Evolutionary conservation across 495 filamentous ascomycete species (phyloP).

Genomic region (Penicillium malachiteum): DNA sequence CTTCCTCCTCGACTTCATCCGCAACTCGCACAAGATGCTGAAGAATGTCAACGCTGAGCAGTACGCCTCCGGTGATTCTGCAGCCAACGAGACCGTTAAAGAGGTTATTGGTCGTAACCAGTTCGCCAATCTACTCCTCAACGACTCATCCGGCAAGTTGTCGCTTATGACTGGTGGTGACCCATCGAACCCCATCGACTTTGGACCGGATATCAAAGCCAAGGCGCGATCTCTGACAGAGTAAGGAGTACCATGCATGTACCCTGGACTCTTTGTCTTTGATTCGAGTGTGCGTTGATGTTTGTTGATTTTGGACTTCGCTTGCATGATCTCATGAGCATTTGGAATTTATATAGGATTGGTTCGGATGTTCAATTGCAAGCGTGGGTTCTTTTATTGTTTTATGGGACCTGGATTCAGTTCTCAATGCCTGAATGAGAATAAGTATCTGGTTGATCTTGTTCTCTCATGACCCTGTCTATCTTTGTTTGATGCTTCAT

Average conservation of each 20-base stretch:
- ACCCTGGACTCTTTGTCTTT: neutral
- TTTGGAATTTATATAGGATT: neutral
- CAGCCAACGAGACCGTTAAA: conserved; percentile 8
- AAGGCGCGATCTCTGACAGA: conserved; percentile 18
- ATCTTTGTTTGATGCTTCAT: neutral
- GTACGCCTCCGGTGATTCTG: conserved; percentile 22
- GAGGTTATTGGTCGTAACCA: conserved; percentile 33
- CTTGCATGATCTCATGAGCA: neutral
- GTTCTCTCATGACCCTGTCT: too few relatives aligned
- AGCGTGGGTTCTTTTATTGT: neutral
- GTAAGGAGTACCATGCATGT: neutral
- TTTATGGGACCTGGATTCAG: neutral
- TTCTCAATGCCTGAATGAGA: neutral
- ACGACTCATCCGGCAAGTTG: conserved; percentile 29
- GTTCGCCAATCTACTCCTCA: conserved; percentile 28
- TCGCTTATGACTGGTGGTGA: conserved; percentile 22
- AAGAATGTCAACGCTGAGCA: conserved; percentile 26
- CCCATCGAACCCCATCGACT: conserved; percentile 24
- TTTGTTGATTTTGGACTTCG: neutral
- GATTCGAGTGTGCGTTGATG: neutral
- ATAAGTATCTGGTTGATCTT: neutral
- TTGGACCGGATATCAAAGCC: conserved; percentile 27
- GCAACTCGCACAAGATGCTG: conserved; percentile 29
- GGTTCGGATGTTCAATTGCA: neutral
- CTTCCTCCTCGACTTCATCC: conserved; percentile 36